Percentiles rank a stretch among this genome's conserved stretches.
Conservation (phyloP, 305 asterid genomes). For the Fraxinus ornus region DNA sequence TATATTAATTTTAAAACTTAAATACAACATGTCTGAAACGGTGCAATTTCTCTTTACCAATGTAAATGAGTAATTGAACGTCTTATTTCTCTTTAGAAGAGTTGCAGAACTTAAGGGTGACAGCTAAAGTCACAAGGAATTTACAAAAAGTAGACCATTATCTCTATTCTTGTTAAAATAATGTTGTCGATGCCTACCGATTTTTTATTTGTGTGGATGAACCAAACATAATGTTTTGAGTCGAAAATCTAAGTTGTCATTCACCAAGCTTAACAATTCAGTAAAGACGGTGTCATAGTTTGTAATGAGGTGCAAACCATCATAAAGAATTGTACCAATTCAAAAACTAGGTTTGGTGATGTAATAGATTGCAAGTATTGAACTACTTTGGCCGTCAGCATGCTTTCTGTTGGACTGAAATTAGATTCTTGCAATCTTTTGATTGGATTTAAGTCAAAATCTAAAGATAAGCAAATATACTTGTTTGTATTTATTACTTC, state of each 20-base stretch:
- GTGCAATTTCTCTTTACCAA: background rate
- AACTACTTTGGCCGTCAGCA: background rate
- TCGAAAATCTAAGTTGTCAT: background rate
- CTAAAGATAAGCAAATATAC: background rate
- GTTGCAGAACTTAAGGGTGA: background rate
- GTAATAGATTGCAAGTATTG: background rate
- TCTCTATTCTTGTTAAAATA: background rate
- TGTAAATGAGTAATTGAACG: background rate
- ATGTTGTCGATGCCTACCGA: background rate
- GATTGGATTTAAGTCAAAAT: background rate
- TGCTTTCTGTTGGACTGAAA: background rate
- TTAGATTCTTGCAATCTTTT: background rate
- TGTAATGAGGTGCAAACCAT: background rate
- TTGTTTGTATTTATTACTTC: background rate
- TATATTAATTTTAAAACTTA: background rate
- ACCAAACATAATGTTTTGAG: background rate
- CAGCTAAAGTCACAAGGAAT: background rate
- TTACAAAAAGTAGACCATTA: background rate
- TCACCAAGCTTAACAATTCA: background rate
- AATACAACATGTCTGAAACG: background rate
- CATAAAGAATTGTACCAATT: background rate
- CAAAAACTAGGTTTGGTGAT: background rate
- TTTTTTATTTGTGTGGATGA: background rate
- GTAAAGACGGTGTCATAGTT: background rate
- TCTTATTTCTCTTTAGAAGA: background rate